phyloP scores from a whole-genome alignment of 192 early-diverging fungal species.

The Ramicandelaber brevisporus region DNA sequence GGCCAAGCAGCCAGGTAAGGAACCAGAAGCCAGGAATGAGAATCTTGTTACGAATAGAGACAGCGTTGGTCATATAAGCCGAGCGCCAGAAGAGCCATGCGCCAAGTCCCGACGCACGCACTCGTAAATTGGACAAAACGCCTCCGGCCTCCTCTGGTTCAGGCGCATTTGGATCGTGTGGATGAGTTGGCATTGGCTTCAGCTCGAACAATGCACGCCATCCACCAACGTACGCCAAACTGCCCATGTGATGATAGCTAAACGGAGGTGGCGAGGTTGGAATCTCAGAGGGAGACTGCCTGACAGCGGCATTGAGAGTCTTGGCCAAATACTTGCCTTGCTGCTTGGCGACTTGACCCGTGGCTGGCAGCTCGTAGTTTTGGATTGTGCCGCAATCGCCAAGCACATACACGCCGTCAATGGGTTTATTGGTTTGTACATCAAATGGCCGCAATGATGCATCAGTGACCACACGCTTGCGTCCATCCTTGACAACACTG shows the following conservation, averaged over 20 bases:
- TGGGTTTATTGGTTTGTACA: conserved; percentile 16
- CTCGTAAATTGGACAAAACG: too few species aligned
- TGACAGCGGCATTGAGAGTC: conserved; percentile 35
- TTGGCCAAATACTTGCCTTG: conserved; percentile 69
- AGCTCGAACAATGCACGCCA: conserved; percentile 16
- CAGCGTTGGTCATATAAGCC: conserved; percentile 18
- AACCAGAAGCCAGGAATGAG: conserved; percentile 16
- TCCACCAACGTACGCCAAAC: conserved; percentile 42
- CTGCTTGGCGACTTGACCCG: conserved; percentile 69
- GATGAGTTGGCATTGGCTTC: too few species aligned
- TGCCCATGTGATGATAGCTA: conserved; percentile 31
- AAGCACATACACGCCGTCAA: conserved; percentile 42
- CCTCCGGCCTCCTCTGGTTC: too few species aligned
- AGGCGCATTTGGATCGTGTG: too few species aligned
- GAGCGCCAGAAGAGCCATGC: conserved; percentile 14
- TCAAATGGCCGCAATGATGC: conserved; percentile 14
- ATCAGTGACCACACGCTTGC: conserved; percentile 52
- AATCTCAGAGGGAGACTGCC: conserved; percentile 7
- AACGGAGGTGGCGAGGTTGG: conserved; percentile 22
- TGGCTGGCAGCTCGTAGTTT: conserved; percentile 45
- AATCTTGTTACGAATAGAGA: conserved; percentile 18
- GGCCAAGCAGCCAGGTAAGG: conserved; percentile 2
- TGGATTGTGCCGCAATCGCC: conserved; percentile 79
- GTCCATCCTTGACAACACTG: conserved; percentile 13
- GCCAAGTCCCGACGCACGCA: too few species aligned